These are phyloP conservation scores for Dactylellina parvicollis DNA, from an alignment of 2,329 filamentous ascomycete genomes.

Conservation along the genomic window DNA sequence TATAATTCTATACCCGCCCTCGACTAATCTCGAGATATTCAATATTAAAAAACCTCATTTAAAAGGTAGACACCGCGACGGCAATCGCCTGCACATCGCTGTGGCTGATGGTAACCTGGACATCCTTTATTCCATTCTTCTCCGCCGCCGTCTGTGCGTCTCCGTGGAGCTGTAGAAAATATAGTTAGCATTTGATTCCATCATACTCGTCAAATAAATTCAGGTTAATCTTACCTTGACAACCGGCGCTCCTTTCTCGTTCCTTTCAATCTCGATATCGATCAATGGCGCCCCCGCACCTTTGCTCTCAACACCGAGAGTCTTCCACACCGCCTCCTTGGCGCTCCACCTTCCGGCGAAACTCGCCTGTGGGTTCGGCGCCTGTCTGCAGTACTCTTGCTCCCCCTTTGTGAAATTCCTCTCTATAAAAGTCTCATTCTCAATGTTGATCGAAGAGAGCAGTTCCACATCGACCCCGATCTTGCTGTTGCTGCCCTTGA, in stretches of 20 bases:
- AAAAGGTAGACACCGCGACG: constrained; percentile 86
- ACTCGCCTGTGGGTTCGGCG: constrained; percentile 82
- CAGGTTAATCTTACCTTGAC: constrained; percentile 76
- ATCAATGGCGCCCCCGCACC: constrained; percentile 89
- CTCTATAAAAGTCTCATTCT: constrained; percentile 92
- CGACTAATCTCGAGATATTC: background rate
- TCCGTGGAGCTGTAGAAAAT: constrained; percentile 76
- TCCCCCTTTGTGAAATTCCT: constrained; percentile 91
- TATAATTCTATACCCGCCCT: constrained; percentile 14
- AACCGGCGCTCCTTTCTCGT: constrained; percentile 81
- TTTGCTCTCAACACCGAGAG: constrained; percentile 83
- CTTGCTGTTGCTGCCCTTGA: constrained; percentile 72
- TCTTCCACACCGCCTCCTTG: constrained; percentile 99
- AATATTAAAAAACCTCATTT: constrained; percentile 57
- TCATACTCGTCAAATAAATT: constrained; percentile 24
- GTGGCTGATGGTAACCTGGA: constrained; percentile 95
- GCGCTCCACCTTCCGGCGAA: constrained; percentile 97
- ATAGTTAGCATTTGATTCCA: constrained; percentile 61
- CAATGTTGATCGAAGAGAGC: constrained; percentile 85
- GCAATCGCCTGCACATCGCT: constrained; percentile 93
- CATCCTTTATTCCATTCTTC: constrained; percentile 83
- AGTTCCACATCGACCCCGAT: constrained; percentile 95
- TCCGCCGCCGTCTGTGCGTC: constrained; percentile 84
- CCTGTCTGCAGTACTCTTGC: constrained; percentile 84
- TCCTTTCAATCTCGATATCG: constrained; percentile 90